Percentiles rank a stretch among this genome's conserved stretches.
These are phyloP conservation scores for Protomyces inundatus DNA, from an alignment of 1,139 yeast species.

Conservation along the genomic window DNA sequence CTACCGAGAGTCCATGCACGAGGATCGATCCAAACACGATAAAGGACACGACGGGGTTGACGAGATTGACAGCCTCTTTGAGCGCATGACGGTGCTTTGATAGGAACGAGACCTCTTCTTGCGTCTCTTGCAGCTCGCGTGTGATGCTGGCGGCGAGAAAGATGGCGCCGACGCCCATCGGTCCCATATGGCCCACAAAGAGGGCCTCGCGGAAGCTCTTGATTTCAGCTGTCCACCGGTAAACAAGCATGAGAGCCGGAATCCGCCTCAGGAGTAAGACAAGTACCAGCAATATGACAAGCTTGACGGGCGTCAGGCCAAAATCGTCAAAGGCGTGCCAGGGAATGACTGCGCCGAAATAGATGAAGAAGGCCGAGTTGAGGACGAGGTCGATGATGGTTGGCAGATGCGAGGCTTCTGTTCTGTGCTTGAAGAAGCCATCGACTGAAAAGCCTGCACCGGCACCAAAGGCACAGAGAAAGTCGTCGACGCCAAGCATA, in stretches of 20 bases:
- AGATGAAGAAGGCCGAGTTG: constrained; percentile 22
- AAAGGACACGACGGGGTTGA: constrained; percentile 16
- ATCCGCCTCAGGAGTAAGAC: constrained; percentile 7
- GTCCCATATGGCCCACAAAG: constrained; percentile 22
- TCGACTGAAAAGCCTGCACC: constrained; percentile 16
- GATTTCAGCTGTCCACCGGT: constrained; percentile 13
- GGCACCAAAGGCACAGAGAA: constrained; percentile 15
- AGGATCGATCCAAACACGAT: constrained; percentile 15
- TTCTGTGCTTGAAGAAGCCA: constrained; percentile 16
- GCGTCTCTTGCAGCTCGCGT: background rate
- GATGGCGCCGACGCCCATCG: constrained; percentile 25
- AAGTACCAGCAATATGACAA: constrained; percentile 5
- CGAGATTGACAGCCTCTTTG: constrained; percentile 2
- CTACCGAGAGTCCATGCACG: constrained; percentile 19
- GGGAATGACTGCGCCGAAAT: constrained; percentile 20
- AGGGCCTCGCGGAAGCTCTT: constrained; percentile 16
- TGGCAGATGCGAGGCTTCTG: constrained; percentile 16
- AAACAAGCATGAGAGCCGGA: constrained; percentile 2
- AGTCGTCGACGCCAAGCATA: constrained; percentile 21
- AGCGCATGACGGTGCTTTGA: background rate
- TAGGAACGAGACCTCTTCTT: background rate
- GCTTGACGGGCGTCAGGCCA: constrained; percentile 11
- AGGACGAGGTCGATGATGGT: constrained; percentile 13
- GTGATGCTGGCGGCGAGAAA: constrained; percentile 11
- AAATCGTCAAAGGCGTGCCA: constrained; percentile 11